Conservation (phyloP, 495 filamentous ascomycete genomes). For the Aspergillus taichungensis region DNA sequence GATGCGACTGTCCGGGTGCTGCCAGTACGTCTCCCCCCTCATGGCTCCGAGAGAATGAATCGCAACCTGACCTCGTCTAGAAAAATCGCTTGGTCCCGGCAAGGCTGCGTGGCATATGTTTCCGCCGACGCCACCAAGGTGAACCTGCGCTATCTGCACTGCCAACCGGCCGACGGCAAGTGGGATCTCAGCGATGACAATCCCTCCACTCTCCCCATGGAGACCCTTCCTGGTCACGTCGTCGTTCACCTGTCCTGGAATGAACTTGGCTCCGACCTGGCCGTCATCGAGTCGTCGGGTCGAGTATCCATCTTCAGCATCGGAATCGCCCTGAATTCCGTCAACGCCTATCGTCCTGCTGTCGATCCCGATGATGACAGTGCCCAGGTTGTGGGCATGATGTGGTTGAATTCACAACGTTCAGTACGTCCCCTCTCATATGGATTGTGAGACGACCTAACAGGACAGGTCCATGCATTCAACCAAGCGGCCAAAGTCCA, state of each 20-base stretch:
- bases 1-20: conserved; percentile 67
- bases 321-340: conserved; percentile 55
- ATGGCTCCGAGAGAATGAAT: too few relatives aligned
- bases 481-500: conserved; percentile 41
- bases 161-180: conserved; percentile 57
- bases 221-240: conserved; percentile 41
- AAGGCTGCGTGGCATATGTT: conserved; percentile 80
- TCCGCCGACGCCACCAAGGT: conserved; percentile 58
- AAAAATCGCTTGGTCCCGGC: conserved; percentile 80
- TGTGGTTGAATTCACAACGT: conserved; percentile 65
- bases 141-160: conserved; percentile 61
- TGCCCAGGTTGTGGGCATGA: conserved; percentile 68
- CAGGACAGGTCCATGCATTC: conserved; percentile 40
- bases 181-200: conserved; percentile 68
- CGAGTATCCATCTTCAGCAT: conserved; percentile 61
- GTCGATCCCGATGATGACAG: conserved; percentile 61
- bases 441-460: neutral
- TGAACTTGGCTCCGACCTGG: conserved; percentile 61
- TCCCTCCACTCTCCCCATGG: conserved; percentile 31
- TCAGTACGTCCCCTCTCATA: conserved; percentile 28
- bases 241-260: conserved; percentile 76
- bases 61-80: conserved; percentile 34
- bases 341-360: conserved; percentile 44
- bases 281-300: conserved; percentile 65
- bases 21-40: conserved; percentile 55